phyloP scores from a whole-genome alignment of 2,329 filamentous ascomycete species.

The Podosphaera xanthii region DNA sequence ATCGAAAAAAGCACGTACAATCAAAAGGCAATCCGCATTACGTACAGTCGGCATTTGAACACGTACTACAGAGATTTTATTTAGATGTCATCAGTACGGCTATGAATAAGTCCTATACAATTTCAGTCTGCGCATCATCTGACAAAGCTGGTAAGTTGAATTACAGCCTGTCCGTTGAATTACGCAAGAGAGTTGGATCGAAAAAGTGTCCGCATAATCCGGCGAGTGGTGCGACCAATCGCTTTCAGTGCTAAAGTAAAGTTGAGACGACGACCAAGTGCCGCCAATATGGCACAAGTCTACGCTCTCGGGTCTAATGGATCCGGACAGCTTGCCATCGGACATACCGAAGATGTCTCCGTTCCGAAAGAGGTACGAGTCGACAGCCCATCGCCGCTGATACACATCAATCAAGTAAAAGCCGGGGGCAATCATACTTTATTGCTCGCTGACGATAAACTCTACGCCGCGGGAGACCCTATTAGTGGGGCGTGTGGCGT shows the following conservation, averaged over 20 bases:
- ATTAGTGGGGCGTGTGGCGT: constrained; percentile 30
- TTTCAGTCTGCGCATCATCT: no score
- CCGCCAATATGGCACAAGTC: constrained; percentile 26
- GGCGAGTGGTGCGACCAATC: neutral
- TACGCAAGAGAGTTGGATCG: no score
- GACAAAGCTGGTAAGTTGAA: no score
- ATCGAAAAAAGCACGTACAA: no score
- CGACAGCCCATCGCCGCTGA: constrained; percentile 16
- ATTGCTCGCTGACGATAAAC: constrained; percentile 35
- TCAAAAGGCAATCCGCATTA: no score
- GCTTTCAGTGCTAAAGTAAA: no score
- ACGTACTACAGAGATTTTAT: no score
- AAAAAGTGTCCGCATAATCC: neutral
- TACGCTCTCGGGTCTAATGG: constrained; percentile 58
- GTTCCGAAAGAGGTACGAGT: constrained; percentile 41
- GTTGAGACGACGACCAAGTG: neutral
- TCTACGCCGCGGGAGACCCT: constrained; percentile 44
- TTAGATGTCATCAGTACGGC: no score
- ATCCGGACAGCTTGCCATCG: constrained; percentile 50
- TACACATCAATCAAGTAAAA: constrained; percentile 16
- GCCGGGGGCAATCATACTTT: constrained; percentile 79
- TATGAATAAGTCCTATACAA: no score
- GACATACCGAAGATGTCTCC: constrained; percentile 48
- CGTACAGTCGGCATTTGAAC: no score
- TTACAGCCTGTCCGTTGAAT: no score